phyloP scores from a whole-genome alignment of 208 protist species.

The Polymyxa betae region DNA sequence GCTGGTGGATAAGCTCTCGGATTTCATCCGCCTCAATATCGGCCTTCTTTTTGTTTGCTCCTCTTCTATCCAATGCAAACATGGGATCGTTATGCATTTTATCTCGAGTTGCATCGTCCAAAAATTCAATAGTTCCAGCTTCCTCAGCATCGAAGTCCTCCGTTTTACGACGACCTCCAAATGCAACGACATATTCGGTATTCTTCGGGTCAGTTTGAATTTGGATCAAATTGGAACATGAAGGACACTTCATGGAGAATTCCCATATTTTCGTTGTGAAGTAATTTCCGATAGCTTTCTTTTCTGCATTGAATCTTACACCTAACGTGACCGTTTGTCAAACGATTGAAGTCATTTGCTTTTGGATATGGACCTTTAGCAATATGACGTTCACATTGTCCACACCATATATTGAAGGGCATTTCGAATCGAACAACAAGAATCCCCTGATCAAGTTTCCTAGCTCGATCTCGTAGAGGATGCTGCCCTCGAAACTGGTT shows the following conservation, averaged over 20 bases:
- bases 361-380: slow-evolving; percentile 66
- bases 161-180: slow-evolving; percentile 50
- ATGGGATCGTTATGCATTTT: slow-evolving; percentile 61
- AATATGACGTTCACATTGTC: slow-evolving; percentile 63
- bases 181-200: slow-evolving; percentile 59
- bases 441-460: slow-evolving; percentile 45
- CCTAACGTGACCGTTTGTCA: neutral
- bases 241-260: slow-evolving; percentile 66
- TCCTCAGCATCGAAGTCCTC: slow-evolving; percentile 62
- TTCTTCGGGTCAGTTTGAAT: slow-evolving; percentile 68
- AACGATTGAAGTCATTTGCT: slow-evolving; percentile 61
- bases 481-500: slow-evolving; percentile 22
- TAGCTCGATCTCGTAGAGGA: slow-evolving; percentile 36
- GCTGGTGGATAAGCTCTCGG: slow-evolving; percentile 19
- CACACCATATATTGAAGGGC: slow-evolving; percentile 69
- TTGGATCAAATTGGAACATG: slow-evolving; percentile 63
- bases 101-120: slow-evolving; percentile 51
- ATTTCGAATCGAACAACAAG: slow-evolving; percentile 67
- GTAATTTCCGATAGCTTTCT: slow-evolving; percentile 62
- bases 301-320: neutral
- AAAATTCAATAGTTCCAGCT: slow-evolving; percentile 57
- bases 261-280: slow-evolving; percentile 68
- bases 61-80: slow-evolving; percentile 41
- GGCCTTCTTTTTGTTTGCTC: slow-evolving; percentile 28
- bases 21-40: slow-evolving; percentile 43